Evolutionary conservation across 1,139 yeast genomes (phyloP).

Genomic region (Magnusiomyces tetraspermus): DNA sequence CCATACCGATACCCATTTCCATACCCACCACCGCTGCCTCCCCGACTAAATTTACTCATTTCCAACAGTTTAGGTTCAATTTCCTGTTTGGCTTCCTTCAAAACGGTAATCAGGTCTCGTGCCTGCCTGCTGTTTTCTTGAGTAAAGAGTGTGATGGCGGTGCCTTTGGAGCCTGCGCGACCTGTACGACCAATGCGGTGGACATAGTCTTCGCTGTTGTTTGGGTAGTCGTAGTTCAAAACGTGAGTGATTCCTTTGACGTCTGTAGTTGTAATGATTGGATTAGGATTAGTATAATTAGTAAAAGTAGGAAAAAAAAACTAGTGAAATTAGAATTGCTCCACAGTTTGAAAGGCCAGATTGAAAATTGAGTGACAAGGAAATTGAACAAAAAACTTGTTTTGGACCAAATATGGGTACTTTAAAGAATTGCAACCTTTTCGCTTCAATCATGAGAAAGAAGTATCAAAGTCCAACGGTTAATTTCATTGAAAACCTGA

Average conservation of each 20-base stretch:
- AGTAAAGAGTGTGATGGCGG: conserved; percentile 91
- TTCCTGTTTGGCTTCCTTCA: conserved; percentile 92
- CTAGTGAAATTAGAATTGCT: not conserved
- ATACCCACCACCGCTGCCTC: conserved; percentile 52
- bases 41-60: conserved; percentile 35
- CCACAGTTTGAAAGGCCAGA: not conserved
- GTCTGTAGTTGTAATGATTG: conserved; percentile 48
- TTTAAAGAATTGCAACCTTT: not conserved
- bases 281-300: too few relatives aligned
- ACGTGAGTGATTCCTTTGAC: conserved; percentile 95
- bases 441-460: not conserved
- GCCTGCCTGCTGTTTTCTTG: conserved; percentile 82
- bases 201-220: conserved; percentile 95
- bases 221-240: conserved; percentile 94
- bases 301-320: not conserved
- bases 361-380: not conserved
- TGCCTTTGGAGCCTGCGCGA: conserved; percentile 95
- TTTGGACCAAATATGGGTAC: not conserved
- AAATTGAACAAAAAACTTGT: not conserved
- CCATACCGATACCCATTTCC: conserved; percentile 43
- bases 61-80: conserved; percentile 46
- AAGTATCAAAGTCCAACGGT: not conserved
- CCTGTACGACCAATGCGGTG: conserved; percentile 97
- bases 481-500: not conserved
- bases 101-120: conserved; percentile 77